Evolutionary conservation across 495 filamentous ascomycete species (phyloP).

Genomic region (Daldinia childiae): DNA sequence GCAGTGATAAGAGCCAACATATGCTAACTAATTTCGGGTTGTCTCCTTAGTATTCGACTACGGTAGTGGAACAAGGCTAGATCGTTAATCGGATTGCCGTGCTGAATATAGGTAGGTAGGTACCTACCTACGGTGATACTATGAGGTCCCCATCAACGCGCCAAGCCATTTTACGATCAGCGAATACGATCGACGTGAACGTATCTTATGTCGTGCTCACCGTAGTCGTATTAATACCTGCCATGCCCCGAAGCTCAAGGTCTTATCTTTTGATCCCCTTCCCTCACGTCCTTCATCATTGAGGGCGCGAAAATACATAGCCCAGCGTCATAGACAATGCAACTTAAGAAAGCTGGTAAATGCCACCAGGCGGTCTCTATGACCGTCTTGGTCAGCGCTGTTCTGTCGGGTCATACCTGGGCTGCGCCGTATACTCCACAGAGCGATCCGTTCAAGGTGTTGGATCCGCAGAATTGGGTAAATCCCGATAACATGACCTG

Average conservation of each 20-base stretch:
- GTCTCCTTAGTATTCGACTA: constrained; percentile 7
- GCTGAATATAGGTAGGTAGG: not conserved
- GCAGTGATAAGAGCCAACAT: constrained; percentile 12
- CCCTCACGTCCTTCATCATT: constrained; percentile 20
- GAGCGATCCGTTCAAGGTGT: constrained; percentile 48
- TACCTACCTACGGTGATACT: not conserved
- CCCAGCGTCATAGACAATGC: constrained; percentile 20
- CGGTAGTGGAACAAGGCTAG: not conserved
- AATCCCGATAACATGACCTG: constrained; percentile 58
- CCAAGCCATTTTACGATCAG: constrained; percentile 31
- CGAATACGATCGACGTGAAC: constrained; percentile 18
- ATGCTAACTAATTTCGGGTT: constrained; percentile 17
- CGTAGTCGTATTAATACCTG: constrained; percentile 21
- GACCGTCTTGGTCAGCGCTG: constrained; percentile 30
- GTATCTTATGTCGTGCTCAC: not conserved
- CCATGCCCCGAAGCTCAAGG: not conserved
- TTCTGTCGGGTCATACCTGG: constrained; percentile 17
- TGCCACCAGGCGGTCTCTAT: constrained; percentile 15
- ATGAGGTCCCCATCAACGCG: constrained; percentile 12
- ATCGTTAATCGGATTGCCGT: not conserved
- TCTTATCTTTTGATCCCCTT: not conserved
- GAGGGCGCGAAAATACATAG: constrained; percentile 10
- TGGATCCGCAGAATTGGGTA: constrained; percentile 53
- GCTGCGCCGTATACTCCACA: constrained; percentile 35
- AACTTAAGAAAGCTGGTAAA: constrained; percentile 34